Base-by-base conservation (phyloP, 805 yeast genomes). In the Brettanomyces sp. region DNA sequence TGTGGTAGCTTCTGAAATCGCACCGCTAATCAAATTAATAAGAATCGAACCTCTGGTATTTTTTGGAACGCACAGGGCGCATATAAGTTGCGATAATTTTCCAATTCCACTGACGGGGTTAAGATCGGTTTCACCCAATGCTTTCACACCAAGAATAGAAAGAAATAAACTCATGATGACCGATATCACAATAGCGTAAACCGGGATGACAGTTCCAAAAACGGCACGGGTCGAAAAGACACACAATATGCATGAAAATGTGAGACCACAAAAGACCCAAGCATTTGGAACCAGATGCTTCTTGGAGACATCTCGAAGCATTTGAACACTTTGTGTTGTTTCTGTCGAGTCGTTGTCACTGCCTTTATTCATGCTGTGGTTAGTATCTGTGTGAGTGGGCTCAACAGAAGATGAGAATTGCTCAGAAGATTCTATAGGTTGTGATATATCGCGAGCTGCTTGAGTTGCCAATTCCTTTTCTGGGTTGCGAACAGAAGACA, bases 41-140 rank as follows among this genome's bases (percentile, higher is more conserved):
- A 91, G 66, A 4, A 93, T 87, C 9, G 88, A 77, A 2, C 95
- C 89, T 1, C 95, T 95, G 47, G 81, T 85, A 40, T 69, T 62
- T 32, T 71, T 69, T 0, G 96, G 96, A 24, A 89, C 74, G 5
- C 91, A 71, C 11, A 88, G 58, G 0, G 97, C 96, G 64, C 93
- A 88, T 2, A 93, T 64, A 42, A 91, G 69, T 62, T 91, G 99
- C 1, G 97, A 90, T 28, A 91, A 68, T 64, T 91, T 91, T 2
- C 99, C 98, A 24, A 91, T 90, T 0, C 98, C 98, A 56, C 95
- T 83, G 1, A 91, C 99, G 0, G 99, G 99, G 58, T 91, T 91
- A 51, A 91, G 72, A 64, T 91, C 99, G 0, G 99, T 93, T 62
- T 93, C 98, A 4, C 99, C 99, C 5, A 91, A 68, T 0, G 99